phyloP scores from a whole-genome alignment of 1,284 basidiomycete genomes.

The Pisolithus thermaeus region DNA sequence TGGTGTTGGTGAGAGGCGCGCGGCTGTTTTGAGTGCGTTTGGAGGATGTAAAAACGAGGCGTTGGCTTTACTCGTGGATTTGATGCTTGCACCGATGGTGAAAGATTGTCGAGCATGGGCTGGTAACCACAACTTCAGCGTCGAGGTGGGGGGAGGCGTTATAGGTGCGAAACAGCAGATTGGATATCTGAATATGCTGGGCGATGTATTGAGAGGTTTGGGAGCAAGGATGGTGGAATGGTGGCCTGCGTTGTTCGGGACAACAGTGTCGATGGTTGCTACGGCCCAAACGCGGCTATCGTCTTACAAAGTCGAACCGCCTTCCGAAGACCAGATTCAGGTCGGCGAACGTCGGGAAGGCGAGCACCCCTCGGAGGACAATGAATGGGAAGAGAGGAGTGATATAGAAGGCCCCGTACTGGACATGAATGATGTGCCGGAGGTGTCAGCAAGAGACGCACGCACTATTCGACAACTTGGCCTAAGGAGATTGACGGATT shows the following conservation, averaged over 20 bases:
- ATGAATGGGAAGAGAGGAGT: constrained; percentile 7
- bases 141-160: constrained; percentile 23
- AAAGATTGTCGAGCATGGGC: constrained; percentile 24
- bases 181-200: constrained; percentile 82
- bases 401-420: no score
- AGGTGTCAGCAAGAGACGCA: constrained; percentile 39
- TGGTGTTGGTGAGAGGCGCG: constrained; percentile 70
- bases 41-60: constrained; percentile 71
- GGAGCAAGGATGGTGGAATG: constrained; percentile 63
- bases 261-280: constrained; percentile 59
- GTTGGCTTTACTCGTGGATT: constrained; percentile 72
- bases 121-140: constrained; percentile 20
- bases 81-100: constrained; percentile 85
- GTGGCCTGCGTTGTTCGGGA: constrained; percentile 72
- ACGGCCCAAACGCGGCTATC: constrained; percentile 50
- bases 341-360: background rate
- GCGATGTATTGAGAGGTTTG: constrained; percentile 76
- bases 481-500: constrained; percentile 83
- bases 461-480: constrained; percentile 77
- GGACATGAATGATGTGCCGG: constrained; percentile 26
- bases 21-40: constrained; percentile 74
- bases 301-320: constrained; percentile 13
- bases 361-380: constrained; percentile 26
- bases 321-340: constrained; percentile 8
- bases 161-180: constrained; percentile 68